Evolutionary conservation across 768 basidiomycete genomes (phyloP).

Genomic region (Mrakia hoshinonis): DNA sequence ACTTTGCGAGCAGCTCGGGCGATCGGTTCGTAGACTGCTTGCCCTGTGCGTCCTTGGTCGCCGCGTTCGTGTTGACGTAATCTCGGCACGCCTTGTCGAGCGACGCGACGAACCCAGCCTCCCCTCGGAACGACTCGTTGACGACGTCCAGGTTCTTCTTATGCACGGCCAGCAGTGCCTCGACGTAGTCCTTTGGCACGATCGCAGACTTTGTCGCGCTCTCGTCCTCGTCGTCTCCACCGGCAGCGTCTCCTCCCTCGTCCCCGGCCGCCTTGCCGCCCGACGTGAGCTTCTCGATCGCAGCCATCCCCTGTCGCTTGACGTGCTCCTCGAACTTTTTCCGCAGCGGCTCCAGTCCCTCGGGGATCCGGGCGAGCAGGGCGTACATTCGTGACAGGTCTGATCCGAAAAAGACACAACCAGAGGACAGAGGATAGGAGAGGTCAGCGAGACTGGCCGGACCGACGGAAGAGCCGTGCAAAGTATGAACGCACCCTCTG

Average conservation of each 20-base stretch:
- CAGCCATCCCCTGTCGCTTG: conserved; percentile 74
- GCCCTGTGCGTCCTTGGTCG: conserved; percentile 51
- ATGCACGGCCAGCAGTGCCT: conserved; percentile 82
- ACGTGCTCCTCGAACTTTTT: conserved; percentile 93
- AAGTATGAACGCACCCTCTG: conserved; percentile 50
- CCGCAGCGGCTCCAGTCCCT: conserved; percentile 81
- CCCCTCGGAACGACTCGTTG: conserved; percentile 76
- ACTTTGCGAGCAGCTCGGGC: conserved; percentile 84
- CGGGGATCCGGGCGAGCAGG: conserved; percentile 77
- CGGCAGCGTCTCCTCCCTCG: conserved; percentile 33
- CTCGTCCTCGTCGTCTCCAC: conserved; percentile 29
- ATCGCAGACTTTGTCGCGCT: conserved; percentile 4
- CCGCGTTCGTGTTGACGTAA: conserved; percentile 87
- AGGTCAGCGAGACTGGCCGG: neutral
- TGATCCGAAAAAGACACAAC: conserved; percentile 29
- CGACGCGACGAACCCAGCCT: conserved; percentile 85
- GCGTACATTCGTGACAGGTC: conserved; percentile 93
- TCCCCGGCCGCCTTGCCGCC: conserved; percentile 33
- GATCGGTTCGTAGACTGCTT: conserved; percentile 67
- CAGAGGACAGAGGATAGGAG: neutral
- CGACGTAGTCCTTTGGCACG: conserved; percentile 79
- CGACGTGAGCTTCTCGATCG: conserved; percentile 59
- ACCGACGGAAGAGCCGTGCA: neutral
- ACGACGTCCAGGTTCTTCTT: conserved; percentile 85
- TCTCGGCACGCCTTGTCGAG: conserved; percentile 84